Evolutionary conservation across 306 rosid species (phyloP).

Genomic region (Cucumis sativus): DNA sequence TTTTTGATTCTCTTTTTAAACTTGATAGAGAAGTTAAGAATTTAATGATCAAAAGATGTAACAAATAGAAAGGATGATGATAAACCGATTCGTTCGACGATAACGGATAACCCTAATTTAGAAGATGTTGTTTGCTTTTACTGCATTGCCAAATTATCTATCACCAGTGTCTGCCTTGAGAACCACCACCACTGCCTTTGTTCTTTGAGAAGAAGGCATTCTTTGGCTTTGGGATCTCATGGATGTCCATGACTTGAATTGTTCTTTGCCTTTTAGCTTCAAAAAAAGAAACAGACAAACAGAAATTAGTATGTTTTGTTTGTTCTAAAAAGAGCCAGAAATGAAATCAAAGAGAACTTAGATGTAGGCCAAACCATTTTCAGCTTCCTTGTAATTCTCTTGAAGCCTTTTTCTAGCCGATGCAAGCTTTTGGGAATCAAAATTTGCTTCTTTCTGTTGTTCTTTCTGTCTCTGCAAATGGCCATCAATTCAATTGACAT

Average conservation of each 20-base stretch:
- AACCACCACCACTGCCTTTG: conserved; percentile 67
- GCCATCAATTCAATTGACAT: neutral
- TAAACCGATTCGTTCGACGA: neutral
- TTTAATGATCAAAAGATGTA: conserved; percentile 1
- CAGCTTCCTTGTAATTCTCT: conserved; percentile 85
- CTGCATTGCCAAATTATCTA: neutral
- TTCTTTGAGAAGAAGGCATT: conserved; percentile 73
- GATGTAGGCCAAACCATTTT: conserved; percentile 55
- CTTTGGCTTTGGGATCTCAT: conserved; percentile 88
- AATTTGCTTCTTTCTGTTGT: conserved; percentile 51
- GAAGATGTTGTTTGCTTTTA: neutral
- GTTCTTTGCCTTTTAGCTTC: conserved; percentile 97
- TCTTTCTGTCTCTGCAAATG: conserved; percentile 67
- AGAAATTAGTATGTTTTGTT: conserved; percentile 16
- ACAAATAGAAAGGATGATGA: neutral
- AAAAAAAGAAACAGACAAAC: conserved; percentile 18
- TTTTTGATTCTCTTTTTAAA: neutral
- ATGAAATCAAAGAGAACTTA: neutral
- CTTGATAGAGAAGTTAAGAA: conserved; percentile 4
- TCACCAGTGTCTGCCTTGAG: conserved; percentile 93
- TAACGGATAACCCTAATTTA: neutral
- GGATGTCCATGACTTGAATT: conserved; percentile 98
- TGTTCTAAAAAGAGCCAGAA: neutral
- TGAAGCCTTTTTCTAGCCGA: conserved; percentile 91
- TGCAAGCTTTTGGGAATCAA: conserved; percentile 59